Evolutionary conservation across 1,139 yeast genomes (phyloP), one percentile per base, ranked within the genome.

Genomic region (Lodderomyces metapsilosis): DNA sequence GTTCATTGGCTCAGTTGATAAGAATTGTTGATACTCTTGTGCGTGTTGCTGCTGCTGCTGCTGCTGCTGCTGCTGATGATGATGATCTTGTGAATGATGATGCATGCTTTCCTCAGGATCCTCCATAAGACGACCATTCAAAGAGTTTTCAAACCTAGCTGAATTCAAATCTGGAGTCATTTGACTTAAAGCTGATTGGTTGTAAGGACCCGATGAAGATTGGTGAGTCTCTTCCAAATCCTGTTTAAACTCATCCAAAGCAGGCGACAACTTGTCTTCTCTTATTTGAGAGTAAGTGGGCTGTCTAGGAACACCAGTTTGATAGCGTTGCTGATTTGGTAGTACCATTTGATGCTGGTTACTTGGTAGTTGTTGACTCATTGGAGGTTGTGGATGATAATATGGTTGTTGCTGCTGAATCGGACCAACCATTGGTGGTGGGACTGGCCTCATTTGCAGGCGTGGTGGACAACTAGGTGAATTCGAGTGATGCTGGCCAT

Each of bases 11-110:
- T 11, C 40, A 5, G 30, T 25, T 23, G 47, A 50, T 42, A 68
- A 57, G 43, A 62, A 66, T n/a, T 54, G 50, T 36, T 66, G 63
- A 44, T 64, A 66, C 36, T 68, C 71, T n/a, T n/a, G n/a, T n/a
- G n/a, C n/a, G n/a, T n/a, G n/a, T n/a, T n/a, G n/a, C n/a, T n/a
- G n/a, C n/a, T n/a, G n/a, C n/a, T n/a, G n/a, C n/a, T n/a, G n/a
- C n/a, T n/a, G n/a, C n/a, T n/a, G n/a, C n/a, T n/a, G n/a, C n/a
- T n/a, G n/a, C n/a, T n/a, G n/a, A 17, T 47, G 53, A 41, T 37
- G 33, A 18, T 28, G 32, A 3, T n/a, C 24, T 12, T 33, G 7
- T n/a, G 8, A 18, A 41, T 7, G 20, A 21, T n/a, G 47, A 38
- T 23, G 48, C 48, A 9, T 10, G 8, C 12, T 28, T 18, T 28